phyloP scores from a whole-genome alignment of 371 early-diverging fungal species.

The Coemansia linderi region DNA sequence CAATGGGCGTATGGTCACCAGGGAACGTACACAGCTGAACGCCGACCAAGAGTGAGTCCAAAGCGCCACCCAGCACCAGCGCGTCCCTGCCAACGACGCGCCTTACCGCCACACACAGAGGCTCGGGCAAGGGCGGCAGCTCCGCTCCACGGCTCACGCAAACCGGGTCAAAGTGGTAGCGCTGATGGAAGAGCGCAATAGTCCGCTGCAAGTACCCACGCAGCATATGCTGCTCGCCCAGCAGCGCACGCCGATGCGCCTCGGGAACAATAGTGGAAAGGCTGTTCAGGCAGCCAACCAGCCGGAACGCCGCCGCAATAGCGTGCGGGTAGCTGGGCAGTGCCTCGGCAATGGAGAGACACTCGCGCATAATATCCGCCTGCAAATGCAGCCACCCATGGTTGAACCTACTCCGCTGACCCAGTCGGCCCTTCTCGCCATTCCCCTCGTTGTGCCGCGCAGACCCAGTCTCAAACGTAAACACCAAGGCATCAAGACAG shows the following conservation, averaged over 20 bases:
- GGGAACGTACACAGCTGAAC: constrained; percentile 34
- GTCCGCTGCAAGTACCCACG: constrained; percentile 37
- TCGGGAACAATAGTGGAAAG: constrained; percentile 12
- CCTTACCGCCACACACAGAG: constrained; percentile 5
- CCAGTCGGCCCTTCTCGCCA: background rate
- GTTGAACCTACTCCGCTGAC: background rate
- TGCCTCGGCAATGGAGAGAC: constrained; percentile 50
- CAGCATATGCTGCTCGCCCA: constrained; percentile 48
- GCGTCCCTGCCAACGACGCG: constrained; percentile 39
- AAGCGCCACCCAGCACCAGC: constrained; percentile 29
- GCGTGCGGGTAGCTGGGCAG: constrained; percentile 52
- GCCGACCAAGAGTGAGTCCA: constrained; percentile 38
- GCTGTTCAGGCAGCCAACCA: constrained; percentile 38
- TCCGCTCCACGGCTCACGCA: background rate
- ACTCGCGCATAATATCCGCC: constrained; percentile 47
- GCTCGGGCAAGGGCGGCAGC: background rate
- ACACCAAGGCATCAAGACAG: constrained; percentile 40
- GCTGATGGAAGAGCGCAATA: constrained; percentile 36
- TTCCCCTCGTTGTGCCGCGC: background rate
- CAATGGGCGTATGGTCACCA: constrained; percentile 7
- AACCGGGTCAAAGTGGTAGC: constrained; percentile 35
- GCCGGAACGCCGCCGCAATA: constrained; percentile 40
- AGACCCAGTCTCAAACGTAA: constrained; percentile 13
- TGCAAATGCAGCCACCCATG: constrained; percentile 49
- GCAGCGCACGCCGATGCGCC: constrained; percentile 16